Evolutionary conservation across 805 yeast species (phyloP).

Genomic region (Saturnispora kantuleensis): DNA sequence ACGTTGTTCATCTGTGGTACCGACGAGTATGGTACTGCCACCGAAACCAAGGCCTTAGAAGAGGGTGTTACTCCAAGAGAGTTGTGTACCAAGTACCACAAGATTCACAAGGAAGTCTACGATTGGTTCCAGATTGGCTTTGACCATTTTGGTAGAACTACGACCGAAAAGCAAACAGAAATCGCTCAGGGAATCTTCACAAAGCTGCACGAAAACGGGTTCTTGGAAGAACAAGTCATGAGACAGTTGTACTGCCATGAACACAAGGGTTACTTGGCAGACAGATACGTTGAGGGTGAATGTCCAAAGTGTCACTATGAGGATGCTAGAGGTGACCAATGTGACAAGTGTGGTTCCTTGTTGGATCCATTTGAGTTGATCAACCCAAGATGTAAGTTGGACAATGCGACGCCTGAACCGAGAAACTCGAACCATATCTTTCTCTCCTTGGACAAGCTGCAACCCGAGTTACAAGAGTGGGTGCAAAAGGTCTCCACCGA

Average conservation of each 20-base stretch:
- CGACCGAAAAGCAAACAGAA: constrained; percentile 83
- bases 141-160: constrained; percentile 94
- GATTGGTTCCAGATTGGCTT: constrained; percentile 96
- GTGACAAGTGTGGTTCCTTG: constrained; percentile 90
- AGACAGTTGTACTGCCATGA: constrained; percentile 86
- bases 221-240: constrained; percentile 75
- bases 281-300: constrained; percentile 92
- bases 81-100: constrained; percentile 84
- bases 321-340: constrained; percentile 99
- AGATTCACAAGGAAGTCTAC: constrained; percentile 79
- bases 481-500: constrained; percentile 51
- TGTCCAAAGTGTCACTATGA: constrained; percentile 93
- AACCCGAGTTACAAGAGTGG: constrained; percentile 69
- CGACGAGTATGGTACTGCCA: constrained; percentile 98
- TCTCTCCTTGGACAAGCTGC: constrained; percentile 74
- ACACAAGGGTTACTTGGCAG: constrained; percentile 89
- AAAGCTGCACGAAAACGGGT: constrained; percentile 67
- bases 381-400: constrained; percentile 92
- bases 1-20: constrained; percentile 90
- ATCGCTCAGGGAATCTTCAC: constrained; percentile 90
- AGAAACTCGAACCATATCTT: constrained; percentile 80
- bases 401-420: constrained; percentile 70
- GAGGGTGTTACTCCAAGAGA: constrained; percentile 83
- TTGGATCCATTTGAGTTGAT: constrained; percentile 89
- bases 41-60: constrained; percentile 95